Percentiles rank a stretch among this genome's conserved stretches.
These are phyloP conservation scores for Jatropha podagrica DNA, from an alignment of 441 rosid species.

Conservation along the genomic window DNA sequence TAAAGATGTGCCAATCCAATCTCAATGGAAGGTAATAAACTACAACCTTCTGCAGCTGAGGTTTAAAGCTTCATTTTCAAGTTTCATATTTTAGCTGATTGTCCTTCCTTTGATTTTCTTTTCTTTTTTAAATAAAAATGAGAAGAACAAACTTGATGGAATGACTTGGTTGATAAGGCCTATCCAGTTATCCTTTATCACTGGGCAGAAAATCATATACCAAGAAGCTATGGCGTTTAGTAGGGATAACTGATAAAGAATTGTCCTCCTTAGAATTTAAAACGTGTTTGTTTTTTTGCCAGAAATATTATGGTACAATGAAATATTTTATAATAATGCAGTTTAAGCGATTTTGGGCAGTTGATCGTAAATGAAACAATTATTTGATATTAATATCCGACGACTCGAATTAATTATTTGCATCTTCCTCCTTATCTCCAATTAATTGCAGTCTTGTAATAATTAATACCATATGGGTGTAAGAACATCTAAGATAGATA, in stretches of 20 bases:
- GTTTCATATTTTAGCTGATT: neutral
- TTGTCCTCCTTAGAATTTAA: neutral
- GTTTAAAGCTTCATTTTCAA: no score
- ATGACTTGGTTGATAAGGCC: slow-evolving; percentile 14
- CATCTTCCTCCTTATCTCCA: slow-evolving; percentile 18
- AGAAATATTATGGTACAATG: no score
- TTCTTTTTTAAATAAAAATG: neutral
- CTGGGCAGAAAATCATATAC: neutral
- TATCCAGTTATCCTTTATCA: slow-evolving; percentile 9
- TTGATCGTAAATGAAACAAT: no score
- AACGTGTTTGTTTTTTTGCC: no score
- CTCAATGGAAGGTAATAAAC: slow-evolving; percentile 5
- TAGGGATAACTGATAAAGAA: slow-evolving; percentile 10
- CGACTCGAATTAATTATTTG: no score
- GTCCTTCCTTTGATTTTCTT: neutral
- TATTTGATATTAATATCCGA: no score
- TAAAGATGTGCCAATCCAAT: slow-evolving; percentile 29
- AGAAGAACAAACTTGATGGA: neutral
- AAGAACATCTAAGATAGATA: neutral
- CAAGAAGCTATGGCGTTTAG: neutral
- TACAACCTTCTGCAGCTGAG: neutral
- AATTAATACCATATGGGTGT: neutral
- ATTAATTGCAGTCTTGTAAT: neutral
- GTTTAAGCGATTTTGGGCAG: no score
- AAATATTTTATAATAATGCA: no score